Evolutionary conservation across 257 asterid genomes (phyloP), one percentile per base, ranked within the genome.

Genomic region (Solanum sparsipilum): DNA sequence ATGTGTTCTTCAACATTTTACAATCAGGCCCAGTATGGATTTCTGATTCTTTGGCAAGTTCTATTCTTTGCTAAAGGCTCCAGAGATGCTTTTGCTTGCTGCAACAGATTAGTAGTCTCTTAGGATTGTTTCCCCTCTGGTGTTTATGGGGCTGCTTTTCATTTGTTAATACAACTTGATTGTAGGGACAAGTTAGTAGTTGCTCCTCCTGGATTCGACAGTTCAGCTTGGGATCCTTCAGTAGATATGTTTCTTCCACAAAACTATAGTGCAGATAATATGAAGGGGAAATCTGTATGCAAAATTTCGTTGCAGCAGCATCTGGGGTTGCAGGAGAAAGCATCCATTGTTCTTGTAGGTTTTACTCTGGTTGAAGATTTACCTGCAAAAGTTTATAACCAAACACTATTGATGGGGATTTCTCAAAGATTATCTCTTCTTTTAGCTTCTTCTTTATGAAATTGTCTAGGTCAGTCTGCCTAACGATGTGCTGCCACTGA

Each of bases 181-280:
- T 93, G 86, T 85, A 94, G 98, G 94, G 95, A 93, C 87, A 96
- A 96, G 90, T 58, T 96, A 91, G 86, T 88, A 87, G 88, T 92
- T 93, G 92, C 95, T 90, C 97, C 98, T 90, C 73, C 23, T 90
- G 98, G 96, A 52, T 87, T 90, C 84, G 97, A 96, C 88, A 92
- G 90, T 84, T 89, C 95, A 68, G 90, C 91, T 84, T 94, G 98
- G 98, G 96, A 94, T 92, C 98, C 98, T 89, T 93, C 94, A 78
- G 71, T 88, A 38, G 98, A 96, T 88, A 90, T 63, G 86, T 89
- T 87, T 91, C 91, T 94, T 84, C 98, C 95, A 60, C 93, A 93
- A 86, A 88, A 88, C 88, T 95, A 93, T 67, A 92, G 84, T 89
- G 92, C 90, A 31, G 93, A 93, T 89, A 93, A 94, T 86, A 88